Conservation (phyloP, 2,329 filamentous ascomycete species). For the Neoarthrinium moseri region DNA sequence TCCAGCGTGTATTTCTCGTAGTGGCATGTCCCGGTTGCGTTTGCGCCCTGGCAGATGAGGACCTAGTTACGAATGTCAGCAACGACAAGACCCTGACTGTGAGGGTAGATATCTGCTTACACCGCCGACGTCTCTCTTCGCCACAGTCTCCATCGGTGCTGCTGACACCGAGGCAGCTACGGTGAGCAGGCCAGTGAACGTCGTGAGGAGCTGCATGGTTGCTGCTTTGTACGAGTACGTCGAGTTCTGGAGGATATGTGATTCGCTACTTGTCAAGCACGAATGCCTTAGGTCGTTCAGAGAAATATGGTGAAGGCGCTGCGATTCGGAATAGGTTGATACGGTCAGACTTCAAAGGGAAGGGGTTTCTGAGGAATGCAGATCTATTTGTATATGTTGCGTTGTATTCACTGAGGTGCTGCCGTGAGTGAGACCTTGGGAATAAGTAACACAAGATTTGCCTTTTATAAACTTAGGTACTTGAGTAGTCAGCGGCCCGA, state of each 20-base stretch:
- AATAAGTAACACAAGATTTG: no score
- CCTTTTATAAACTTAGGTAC: no score
- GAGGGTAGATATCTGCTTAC: slow-evolving; percentile 38
- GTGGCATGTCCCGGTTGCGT: slow-evolving; percentile 46
- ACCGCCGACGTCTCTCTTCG: slow-evolving; percentile 44
- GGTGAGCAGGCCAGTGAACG: slow-evolving; percentile 20
- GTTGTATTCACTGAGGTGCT: no score
- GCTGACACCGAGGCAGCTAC: slow-evolving; percentile 22
- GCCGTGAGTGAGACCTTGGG: no score
- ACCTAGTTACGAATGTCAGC: slow-evolving; percentile 31
- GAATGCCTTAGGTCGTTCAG: no score
- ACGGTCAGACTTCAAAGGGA: no score
- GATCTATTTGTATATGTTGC: slow-evolving; percentile 6
- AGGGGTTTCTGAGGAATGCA: slow-evolving; percentile 2
- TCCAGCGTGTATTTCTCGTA: slow-evolving; percentile 41
- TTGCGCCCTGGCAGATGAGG: slow-evolving; percentile 49
- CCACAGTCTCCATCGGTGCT: slow-evolving; percentile 25
- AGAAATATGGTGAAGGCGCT: no score
- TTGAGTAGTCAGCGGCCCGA: no score
- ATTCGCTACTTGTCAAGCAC: no score
- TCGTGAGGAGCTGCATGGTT: slow-evolving; percentile 24
- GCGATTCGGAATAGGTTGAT: no score
- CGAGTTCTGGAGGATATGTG: not conserved
- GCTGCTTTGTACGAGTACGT: not conserved
- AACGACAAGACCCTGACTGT: not conserved